phyloP scores from a whole-genome alignment of 1,139 yeast genomes.

The Candida sanyaensis region DNA sequence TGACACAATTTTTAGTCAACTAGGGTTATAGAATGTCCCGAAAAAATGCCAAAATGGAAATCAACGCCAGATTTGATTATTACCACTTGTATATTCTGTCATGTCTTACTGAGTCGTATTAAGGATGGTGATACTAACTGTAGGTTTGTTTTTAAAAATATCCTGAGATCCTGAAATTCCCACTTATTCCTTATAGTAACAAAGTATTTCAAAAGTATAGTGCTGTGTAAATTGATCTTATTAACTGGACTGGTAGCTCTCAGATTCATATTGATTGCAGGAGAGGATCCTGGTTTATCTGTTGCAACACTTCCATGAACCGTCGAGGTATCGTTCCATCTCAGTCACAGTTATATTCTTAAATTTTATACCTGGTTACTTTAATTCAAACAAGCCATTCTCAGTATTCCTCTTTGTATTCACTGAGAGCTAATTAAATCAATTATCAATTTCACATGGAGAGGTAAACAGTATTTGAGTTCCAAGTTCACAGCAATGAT shows the following conservation, averaged over 20 bases:
- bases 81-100: conserved; percentile 77
- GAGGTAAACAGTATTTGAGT: not conserved
- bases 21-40: conserved; percentile 64
- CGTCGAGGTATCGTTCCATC: not conserved
- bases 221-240: conserved; percentile 51
- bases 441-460: conserved; percentile 16
- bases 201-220: conserved; percentile 87
- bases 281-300: conserved; percentile 14
- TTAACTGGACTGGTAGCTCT: conserved; percentile 21
- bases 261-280: conserved; percentile 59
- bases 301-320: conserved; percentile 22
- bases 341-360: conserved; percentile 65
- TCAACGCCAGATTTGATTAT: conserved; percentile 55
- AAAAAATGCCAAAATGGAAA: conserved; percentile 77
- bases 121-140: conserved; percentile 53
- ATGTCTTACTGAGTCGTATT: conserved; percentile 94
- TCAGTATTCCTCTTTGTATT: conserved; percentile 50
- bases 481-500: not conserved
- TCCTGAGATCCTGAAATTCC: conserved; percentile 88
- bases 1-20: conserved; percentile 63
- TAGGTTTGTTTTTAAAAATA: conserved; percentile 57
- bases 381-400: conserved; percentile 53
- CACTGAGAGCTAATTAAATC: conserved; percentile 39
- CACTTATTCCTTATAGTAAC: conserved; percentile 94
- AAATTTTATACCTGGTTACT: conserved; percentile 56